Evolutionary conservation across 2,329 filamentous ascomycete genomes (phyloP), one percentile per base, ranked within the genome.

Genomic region (Saccharata proteae): DNA sequence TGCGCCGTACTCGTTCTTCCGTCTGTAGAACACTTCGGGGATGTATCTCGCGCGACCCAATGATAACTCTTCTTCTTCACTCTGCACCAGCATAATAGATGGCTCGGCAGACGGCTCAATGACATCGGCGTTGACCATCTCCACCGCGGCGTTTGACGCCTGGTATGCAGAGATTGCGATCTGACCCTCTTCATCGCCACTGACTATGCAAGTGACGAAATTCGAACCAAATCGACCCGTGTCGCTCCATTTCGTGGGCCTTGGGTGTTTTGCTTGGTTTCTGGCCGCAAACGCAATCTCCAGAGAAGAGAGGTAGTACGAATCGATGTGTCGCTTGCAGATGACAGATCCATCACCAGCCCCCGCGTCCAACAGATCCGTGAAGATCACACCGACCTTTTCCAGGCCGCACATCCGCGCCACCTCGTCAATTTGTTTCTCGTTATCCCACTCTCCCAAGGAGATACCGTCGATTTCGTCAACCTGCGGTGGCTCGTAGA

Each of bases 61-160:
- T 64, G 52, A 74, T 41, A 85, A 79, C 30, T 86, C 80, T 44
- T 94, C 85, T 37, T 88, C 81, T 51, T 96, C 88, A 15, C 81
- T 80, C 39, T 86, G 84, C 4, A 98, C 90, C 26, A 98, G 72
- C 88, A 98, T 94, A 31, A 88, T 77, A 5, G 73, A 77, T 2
- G 90, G 90, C 41, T 96, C 88, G 17, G 86, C 86, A 6, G 85
- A 96, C 6, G 90, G 83, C 54, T 98, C 90, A 38, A 98, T 74
- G 41, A 98, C 86, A 46, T 96, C 83, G 22, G 90, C 86, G 40
- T 81, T 72, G 16, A 93, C 83, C 90, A 98, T 98, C 55, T 98
- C 90, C 4, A 94, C 85, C 0, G 86, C 85, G 11, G 90, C 80
- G 44, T 94, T 93, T 1, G 88, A 93, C 40, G 84, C 86, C 56